Base-by-base conservation (phyloP, 768 basidiomycete species). In the Lactarius deliciosus region DNA sequence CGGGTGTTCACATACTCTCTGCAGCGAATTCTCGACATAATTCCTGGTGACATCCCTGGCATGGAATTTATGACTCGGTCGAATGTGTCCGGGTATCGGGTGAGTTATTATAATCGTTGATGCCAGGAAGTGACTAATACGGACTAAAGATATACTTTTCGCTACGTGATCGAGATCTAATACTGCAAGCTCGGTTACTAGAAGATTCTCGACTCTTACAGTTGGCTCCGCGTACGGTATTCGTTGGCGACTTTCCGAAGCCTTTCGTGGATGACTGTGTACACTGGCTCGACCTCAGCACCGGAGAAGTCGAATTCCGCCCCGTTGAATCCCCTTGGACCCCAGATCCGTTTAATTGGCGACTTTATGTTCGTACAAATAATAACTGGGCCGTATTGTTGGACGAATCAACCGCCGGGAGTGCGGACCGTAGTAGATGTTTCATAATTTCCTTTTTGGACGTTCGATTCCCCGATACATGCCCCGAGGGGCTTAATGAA, bases 221-320 rank as follows among this genome's bases (percentile, higher is more conserved):
- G 64, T 70, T 79, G 9, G 73, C 80, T 65, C 80, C 79, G 11
- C 73, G 72, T 28, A 5, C 30, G 5, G 57, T 69, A 32, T 69
- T 81, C n/a, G 43, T 28, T 5, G 64, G 60, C 10, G 78, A 79
- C 65, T 66, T 79, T 3, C 79, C 79, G 5, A 57, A 53, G 13
- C 11, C 25, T 25, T 53, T 53, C 22, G 50, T 53, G 2, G 25
- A 53, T 15, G 13, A 53, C 50, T 53, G 2, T 16, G 50, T 53
- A 25, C 79, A 79, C 67, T 80, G 79, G 79, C 67, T 79, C 59
- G 55, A 75, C 41, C 25, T 77, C 32, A 45, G 58, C 43, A 38
- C 40, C 32, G 47, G 56, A 36, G 53, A 38, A 7, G 63, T 77
- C 15, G 77, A 77, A 63, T 76, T 80, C 30, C 76, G 78, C 32